Evolutionary conservation across 169 alveolate species (phyloP).

Genomic region (Eimeria praecox): DNA sequence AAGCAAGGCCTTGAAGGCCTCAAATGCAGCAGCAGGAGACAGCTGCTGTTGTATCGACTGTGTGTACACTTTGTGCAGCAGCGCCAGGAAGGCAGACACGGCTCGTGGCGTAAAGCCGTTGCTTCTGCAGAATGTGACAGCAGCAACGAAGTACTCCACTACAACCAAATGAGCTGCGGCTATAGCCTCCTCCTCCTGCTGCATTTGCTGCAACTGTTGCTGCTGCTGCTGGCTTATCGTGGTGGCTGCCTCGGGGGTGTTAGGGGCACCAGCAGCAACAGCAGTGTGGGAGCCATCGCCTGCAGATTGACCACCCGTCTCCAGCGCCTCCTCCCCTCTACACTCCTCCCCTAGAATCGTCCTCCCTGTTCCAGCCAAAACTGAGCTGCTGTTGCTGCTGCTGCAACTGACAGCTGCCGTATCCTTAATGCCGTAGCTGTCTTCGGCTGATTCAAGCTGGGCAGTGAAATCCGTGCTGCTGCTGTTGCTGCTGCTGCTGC

Average conservation of each 20-base stretch:
- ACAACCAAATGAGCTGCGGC: conserved; percentile 33
- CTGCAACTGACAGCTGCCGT: neutral
- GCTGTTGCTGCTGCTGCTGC: conserved; percentile 18
- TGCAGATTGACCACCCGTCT: neutral
- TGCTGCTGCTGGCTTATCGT: conserved; percentile 4
- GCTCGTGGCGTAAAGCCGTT: conserved; percentile 37
- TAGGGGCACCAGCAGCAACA: neutral
- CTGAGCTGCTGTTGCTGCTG: neutral
- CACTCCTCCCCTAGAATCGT: neutral
- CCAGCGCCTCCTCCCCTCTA: neutral
- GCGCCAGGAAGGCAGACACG: conserved; percentile 60
- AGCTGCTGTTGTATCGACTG: conserved; percentile 29
- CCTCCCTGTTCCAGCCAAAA: neutral
- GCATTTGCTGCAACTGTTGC: conserved; percentile 14
- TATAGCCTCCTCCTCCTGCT: neutral
- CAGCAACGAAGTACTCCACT: conserved; percentile 50
- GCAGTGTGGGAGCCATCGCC: neutral
- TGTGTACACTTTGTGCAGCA: neutral
- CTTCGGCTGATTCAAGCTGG: neutral
- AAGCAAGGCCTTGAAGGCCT: neutral
- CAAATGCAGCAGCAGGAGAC: conserved; percentile 6
- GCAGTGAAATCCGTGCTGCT: neutral
- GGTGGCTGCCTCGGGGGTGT: neutral
- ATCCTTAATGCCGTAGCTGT: neutral
- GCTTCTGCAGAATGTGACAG: conserved; percentile 2